Percentiles rank a stretch among this genome's conserved stretches.
These are phyloP conservation scores for Chaetomium globosum DNA, from an alignment of 2,329 filamentous ascomycete genomes.

Conservation along the genomic window DNA sequence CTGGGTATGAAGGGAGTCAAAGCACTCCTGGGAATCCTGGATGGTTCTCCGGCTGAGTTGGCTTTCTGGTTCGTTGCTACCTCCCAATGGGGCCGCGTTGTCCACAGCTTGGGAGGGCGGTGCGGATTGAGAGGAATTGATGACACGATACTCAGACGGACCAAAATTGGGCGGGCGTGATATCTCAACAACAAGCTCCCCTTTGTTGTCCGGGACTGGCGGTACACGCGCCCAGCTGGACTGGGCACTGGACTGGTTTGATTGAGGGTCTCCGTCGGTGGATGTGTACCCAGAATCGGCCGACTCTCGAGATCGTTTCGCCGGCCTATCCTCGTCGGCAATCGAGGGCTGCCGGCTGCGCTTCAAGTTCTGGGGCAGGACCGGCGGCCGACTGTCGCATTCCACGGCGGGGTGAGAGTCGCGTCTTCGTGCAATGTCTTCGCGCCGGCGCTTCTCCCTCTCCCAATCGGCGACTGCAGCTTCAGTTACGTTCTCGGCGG, in stretches of 20 bases:
- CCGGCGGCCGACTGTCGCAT: constrained; percentile 24
- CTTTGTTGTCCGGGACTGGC: constrained; percentile 14
- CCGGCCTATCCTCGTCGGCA: background rate
- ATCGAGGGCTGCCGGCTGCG: constrained; percentile 5
- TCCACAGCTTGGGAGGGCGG: constrained; percentile 28
- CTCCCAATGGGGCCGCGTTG: background rate
- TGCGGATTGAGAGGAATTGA: constrained; percentile 21
- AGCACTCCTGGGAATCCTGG: constrained; percentile 49
- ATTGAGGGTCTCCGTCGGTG: constrained; percentile 12
- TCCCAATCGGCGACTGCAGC: constrained; percentile 40
- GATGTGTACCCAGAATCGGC: constrained; percentile 29
- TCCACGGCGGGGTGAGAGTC: background rate
- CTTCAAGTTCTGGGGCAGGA: constrained; percentile 25
- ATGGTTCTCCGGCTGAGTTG: constrained; percentile 45
- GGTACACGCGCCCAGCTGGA: constrained; percentile 15
- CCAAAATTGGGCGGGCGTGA: constrained; percentile 32
- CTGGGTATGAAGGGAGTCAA: constrained; percentile 26
- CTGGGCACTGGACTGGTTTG: constrained; percentile 2
- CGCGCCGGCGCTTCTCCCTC: constrained; percentile 28
- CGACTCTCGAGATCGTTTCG: constrained; percentile 18
- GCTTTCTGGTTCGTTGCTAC: background rate
- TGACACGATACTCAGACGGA: constrained; percentile 28
- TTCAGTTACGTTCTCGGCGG: constrained; percentile 38
- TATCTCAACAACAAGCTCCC: constrained; percentile 31
- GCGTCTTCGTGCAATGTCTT: constrained; percentile 1